A percentile compares a stretch with the other conserved stretches of the same genome.
phyloP scores from a whole-genome alignment of 495 filamentous ascomycete species.

The Hyaloscypha finlandica region DNA sequence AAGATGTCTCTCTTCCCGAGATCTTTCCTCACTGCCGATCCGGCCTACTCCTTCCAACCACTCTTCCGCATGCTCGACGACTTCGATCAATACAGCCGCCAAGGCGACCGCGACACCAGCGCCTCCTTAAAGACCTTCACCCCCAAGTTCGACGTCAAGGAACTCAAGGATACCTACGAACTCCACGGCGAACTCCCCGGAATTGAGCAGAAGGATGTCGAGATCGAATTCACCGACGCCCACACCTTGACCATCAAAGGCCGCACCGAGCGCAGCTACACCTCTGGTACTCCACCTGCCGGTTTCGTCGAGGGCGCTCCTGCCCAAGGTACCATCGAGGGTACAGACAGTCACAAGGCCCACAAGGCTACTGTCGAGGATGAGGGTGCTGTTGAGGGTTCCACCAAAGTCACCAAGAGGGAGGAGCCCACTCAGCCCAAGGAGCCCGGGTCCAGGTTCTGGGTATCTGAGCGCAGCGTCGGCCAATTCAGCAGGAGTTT shows the following conservation, averaged over 20 bases:
- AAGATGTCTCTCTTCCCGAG: slow-evolving; percentile 71
- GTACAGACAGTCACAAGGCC: slow-evolving; percentile 34
- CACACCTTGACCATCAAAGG: slow-evolving; percentile 77
- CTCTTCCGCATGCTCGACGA: slow-evolving; percentile 80
- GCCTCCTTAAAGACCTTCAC: slow-evolving; percentile 44
- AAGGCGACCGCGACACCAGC: slow-evolving; percentile 7
- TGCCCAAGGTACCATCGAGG: slow-evolving; percentile 38
- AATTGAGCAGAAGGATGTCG: slow-evolving; percentile 71
- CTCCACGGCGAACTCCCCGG: slow-evolving; percentile 90
- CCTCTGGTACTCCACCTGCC: slow-evolving; percentile 43
- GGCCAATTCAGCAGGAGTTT: slow-evolving; percentile 82
- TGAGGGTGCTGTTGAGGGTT: slow-evolving; percentile 31
- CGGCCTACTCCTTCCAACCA: slow-evolving; percentile 52
- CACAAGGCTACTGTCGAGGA: slow-evolving; percentile 69
- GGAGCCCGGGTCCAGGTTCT: slow-evolving; percentile 61
- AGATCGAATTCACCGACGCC: slow-evolving; percentile 82
- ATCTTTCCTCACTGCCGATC: slow-evolving; percentile 44
- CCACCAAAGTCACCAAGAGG: slow-evolving; percentile 29
- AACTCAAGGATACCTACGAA: slow-evolving; percentile 67
- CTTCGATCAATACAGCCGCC: slow-evolving; percentile 58
- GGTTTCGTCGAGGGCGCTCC: slow-evolving; percentile 35
- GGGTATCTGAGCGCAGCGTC: slow-evolving; percentile 76
- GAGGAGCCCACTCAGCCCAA: neutral
- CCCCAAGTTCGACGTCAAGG: slow-evolving; percentile 81
- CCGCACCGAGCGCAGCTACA: slow-evolving; percentile 59